Evolutionary conservation across 805 yeast species (phyloP).

Genomic region (Wickerhamomyces xylosicus): DNA sequence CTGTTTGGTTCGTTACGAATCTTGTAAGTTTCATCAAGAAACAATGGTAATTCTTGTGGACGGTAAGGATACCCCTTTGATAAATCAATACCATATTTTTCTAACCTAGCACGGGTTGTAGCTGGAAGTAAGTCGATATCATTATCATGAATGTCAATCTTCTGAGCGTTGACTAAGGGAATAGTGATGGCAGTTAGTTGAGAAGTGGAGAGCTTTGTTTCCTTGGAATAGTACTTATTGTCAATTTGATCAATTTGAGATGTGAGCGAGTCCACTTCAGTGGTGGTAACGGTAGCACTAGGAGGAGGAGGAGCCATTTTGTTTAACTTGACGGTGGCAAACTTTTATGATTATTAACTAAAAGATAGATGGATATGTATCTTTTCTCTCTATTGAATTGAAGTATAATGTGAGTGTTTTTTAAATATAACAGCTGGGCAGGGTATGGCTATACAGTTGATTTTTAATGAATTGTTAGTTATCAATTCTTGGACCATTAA

Average conservation of each 20-base stretch:
- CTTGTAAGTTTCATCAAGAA: constrained; percentile 28
- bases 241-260: background rate
- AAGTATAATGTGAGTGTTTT: too few relatives aligned
- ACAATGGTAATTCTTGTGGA: constrained; percentile 28
- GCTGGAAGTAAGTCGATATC: constrained; percentile 11
- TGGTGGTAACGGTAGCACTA: background rate
- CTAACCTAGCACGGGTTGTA: constrained; percentile 19
- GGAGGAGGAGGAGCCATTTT: too few relatives aligned
- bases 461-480: too few relatives aligned
- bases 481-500: too few relatives aligned
- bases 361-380: too few relatives aligned
- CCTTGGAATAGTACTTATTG: background rate
- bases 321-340: too few relatives aligned
- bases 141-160: background rate
- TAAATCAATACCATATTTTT: constrained; percentile 25
- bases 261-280: background rate
- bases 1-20: constrained; percentile 24
- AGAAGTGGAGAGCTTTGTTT: too few relatives aligned
- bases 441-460: too few relatives aligned
- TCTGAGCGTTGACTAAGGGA: background rate
- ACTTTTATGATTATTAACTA: too few relatives aligned
- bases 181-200: background rate
- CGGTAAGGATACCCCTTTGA: constrained; percentile 29
- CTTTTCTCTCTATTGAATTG: too few relatives aligned
- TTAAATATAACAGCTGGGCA: too few relatives aligned